Base-by-base conservation (phyloP, 192 early-diverging fungal genomes). In the Diversispora eburnea region DNA sequence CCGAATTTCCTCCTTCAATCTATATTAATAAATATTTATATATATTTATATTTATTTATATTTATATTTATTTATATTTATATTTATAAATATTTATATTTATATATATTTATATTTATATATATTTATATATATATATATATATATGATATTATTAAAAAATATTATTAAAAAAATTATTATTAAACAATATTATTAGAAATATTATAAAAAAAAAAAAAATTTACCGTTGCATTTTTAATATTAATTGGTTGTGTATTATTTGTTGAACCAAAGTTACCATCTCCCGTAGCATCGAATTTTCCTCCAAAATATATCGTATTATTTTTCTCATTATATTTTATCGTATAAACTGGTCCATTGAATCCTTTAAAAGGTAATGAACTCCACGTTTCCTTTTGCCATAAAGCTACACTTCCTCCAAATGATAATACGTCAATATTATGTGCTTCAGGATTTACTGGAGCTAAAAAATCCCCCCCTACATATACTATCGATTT, bases 311-410 rank as follows among this genome's bases (percentile, higher is more conserved):
- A 90, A 75, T 86, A 89, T 41, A 91, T 75, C 1, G 83, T 84
- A 12, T 79, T 67, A 3, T 77, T 74, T 25, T 86, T 77, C 20
- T 70, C 55, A 46, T 84, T 77, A 48, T 79, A 76, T 13, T 81
- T 67, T 62, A 91, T 89, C 17, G 86, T 82, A 55, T 82, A 83
- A 3, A 93, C 88, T 0, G 87, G 84, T 0, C 89, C 90, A 64
- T 91, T 83, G 45, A 93, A 74, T 2, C 90, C 91, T 19, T 85
- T 85, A 77, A 88, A 91, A 41, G 91, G 87, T 9, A 91, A 48
- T 0, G 82, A 41, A 8, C 54, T 63, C 91, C 91, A 93, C 0
- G 33, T 51, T 17, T 78, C 19, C 39, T 72, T 52, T 6, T 75
- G 48, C 81, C 81, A 82, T 5, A 77, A 48, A 1, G 81, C 81